Evolutionary conservation across 192 early-diverging fungal genomes (phyloP).

Genomic region (Coemansia sp.): DNA sequence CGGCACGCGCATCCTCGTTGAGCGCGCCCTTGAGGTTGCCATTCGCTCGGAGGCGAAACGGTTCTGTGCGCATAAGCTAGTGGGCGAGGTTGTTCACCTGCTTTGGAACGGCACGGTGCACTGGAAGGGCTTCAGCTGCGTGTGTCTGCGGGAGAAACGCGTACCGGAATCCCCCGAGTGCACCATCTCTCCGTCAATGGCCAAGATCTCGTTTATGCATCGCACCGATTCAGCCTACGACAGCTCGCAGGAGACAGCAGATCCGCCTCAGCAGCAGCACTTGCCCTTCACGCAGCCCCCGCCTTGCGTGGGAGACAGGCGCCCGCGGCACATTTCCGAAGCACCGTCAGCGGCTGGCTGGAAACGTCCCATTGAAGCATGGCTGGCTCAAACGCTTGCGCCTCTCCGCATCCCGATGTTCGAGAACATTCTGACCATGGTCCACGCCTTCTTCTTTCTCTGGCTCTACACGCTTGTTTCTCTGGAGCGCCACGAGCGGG

Average conservation of each 20-base stretch:
- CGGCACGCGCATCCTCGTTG: conserved; percentile 28
- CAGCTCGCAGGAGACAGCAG: neutral
- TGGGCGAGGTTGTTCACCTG: conserved; percentile 33
- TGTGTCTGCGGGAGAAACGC: conserved; percentile 10
- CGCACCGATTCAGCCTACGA: conserved; percentile 4
- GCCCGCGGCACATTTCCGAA: neutral
- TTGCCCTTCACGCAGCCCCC: neutral
- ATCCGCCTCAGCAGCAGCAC: neutral
- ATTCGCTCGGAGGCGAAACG: conserved; percentile 44
- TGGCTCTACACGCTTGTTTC: conserved; percentile 35
- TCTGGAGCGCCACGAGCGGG: conserved; percentile 13
- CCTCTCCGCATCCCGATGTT: conserved; percentile 42
- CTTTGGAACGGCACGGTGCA: conserved; percentile 43
- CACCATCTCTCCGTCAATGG: neutral
- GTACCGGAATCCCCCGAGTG: neutral
- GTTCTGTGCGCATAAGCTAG: conserved; percentile 36
- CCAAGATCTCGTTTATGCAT: conserved; percentile 12
- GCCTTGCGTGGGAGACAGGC: neutral
- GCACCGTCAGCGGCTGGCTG: neutral
- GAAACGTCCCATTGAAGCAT: conserved; percentile 13
- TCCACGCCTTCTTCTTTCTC: conserved; percentile 42
- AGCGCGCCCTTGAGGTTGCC: conserved; percentile 38
- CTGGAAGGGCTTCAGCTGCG: conserved; percentile 43
- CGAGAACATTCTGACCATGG: conserved; percentile 33
- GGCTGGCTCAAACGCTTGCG: conserved; percentile 19